Evolutionary conservation across 164 flowering plant species (phyloP).

Genomic region (Nymphaea colorata): DNA sequence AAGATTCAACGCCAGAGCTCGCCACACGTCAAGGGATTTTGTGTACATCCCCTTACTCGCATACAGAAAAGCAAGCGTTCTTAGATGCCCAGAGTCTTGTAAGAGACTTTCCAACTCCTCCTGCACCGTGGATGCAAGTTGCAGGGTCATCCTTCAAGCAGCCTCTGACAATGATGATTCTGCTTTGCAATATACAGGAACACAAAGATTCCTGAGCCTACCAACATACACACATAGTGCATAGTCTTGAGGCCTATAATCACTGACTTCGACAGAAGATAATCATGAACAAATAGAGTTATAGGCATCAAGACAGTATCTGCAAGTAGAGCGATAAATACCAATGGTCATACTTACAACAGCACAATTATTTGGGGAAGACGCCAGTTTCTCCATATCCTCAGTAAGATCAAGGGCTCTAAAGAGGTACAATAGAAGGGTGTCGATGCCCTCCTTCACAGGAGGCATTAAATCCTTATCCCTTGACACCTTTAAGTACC

Average conservation of each 20-base stretch:
- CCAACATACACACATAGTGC: slow-evolving; percentile 32
- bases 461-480: slow-evolving; percentile 38
- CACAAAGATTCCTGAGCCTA: slow-evolving; percentile 35
- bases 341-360: slow-evolving; percentile 46
- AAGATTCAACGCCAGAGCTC: slow-evolving; percentile 57
- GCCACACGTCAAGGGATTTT: slow-evolving; percentile 80
- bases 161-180: slow-evolving; percentile 33
- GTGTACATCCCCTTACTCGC: slow-evolving; percentile 81
- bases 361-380: slow-evolving; percentile 68
- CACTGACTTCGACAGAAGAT: slow-evolving; percentile 4
- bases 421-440: slow-evolving; percentile 86
- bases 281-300: background rate
- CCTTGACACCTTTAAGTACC: slow-evolving; percentile 66
- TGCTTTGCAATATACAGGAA: slow-evolving; percentile 34
- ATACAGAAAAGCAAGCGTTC: slow-evolving; percentile 88
- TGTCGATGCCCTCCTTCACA: slow-evolving; percentile 90
- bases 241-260: slow-evolving; percentile 28
- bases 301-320: background rate
- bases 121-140: slow-evolving; percentile 79
- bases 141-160: slow-evolving; percentile 68
- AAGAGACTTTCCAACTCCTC: slow-evolving; percentile 90
- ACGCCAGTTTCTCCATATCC: slow-evolving; percentile 90
- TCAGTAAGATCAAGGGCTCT: slow-evolving; percentile 72
- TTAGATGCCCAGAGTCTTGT: slow-evolving; percentile 85
- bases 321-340: background rate